These are phyloP conservation scores for Leishmania lainsoni DNA, from an alignment of 208 protist genomes.

Conservation along the genomic window DNA sequence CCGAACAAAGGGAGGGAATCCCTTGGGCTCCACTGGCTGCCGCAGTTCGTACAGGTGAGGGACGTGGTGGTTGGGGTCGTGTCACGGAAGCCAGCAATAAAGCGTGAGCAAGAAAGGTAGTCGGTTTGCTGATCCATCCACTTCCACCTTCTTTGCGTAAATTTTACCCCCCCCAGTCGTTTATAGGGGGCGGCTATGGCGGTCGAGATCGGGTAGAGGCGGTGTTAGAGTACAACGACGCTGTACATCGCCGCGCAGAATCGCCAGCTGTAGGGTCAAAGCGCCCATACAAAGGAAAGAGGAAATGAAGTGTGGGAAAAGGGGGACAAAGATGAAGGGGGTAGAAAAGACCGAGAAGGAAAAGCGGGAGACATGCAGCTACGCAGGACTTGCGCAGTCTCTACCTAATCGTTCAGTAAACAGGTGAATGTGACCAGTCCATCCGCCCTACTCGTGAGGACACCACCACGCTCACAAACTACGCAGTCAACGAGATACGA, in stretches of 20 bases:
- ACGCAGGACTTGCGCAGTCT: background rate
- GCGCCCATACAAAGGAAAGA: background rate
- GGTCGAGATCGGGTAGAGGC: background rate
- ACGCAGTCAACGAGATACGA: background rate
- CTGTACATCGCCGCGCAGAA: background rate
- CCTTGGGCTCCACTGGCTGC: background rate
- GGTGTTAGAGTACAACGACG: background rate
- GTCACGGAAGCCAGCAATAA: background rate
- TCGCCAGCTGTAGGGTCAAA: background rate
- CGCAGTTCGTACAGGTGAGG: background rate
- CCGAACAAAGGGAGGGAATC: background rate
- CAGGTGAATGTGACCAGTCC: background rate
- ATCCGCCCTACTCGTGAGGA: background rate
- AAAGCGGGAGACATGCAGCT: background rate
- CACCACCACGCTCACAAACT: background rate
- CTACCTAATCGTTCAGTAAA: no score
- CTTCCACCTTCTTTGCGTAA: background rate
- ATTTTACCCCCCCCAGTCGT: background rate
- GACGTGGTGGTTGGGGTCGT: background rate
- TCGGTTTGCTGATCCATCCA: background rate
- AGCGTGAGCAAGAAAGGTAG: background rate
- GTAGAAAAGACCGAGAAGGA: background rate
- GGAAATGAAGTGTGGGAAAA: background rate
- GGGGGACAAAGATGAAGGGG: background rate
- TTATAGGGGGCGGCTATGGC: background rate